Percentiles rank a stretch among this genome's conserved stretches.
phyloP scores from a whole-genome alignment of 2,329 filamentous ascomycete genomes.

The Dactylonectria macrodidyma region DNA sequence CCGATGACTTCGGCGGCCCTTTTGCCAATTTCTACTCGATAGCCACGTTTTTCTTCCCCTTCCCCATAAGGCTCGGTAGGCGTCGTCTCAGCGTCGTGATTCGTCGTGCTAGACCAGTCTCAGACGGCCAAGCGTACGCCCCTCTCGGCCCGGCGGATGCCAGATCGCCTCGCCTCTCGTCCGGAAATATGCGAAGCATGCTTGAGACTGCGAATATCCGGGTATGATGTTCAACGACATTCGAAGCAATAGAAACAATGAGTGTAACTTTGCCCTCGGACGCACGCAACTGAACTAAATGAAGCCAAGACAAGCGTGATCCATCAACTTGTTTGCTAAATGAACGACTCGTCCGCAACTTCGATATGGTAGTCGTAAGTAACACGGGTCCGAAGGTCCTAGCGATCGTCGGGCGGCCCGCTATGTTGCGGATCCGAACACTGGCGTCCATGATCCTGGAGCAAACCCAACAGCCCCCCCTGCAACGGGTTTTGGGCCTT shows the following conservation, averaged over 20 bases:
- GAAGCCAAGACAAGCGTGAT: neutral
- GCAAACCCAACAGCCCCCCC: slow-evolving; percentile 22
- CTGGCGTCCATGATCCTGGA: slow-evolving; percentile 35
- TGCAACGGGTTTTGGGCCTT: slow-evolving; percentile 4
- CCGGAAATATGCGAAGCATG: slow-evolving; percentile 1
- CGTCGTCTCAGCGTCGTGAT: neutral
- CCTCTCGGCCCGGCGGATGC: slow-evolving; percentile 7
- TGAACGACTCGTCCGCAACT: slow-evolving; percentile 4
- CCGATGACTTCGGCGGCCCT: neutral
- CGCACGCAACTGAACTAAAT: neutral
- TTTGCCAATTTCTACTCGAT: neutral
- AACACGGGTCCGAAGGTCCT: slow-evolving; percentile 25
- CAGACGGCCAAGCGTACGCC: neutral
- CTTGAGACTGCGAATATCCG: neutral
- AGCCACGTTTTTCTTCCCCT: slow-evolving; percentile 16
- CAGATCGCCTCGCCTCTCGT: slow-evolving; percentile 6
- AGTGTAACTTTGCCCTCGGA: neutral
- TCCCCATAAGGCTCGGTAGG: slow-evolving; percentile 4
- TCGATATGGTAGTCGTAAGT: neutral
- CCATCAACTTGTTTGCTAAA: no score
- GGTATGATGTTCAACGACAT: neutral
- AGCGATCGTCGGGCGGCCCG: slow-evolving; percentile 36
- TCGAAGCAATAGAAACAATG: no score
- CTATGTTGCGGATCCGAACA: slow-evolving; percentile 39
- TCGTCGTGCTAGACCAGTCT: neutral